Base-by-base conservation (phyloP, 768 basidiomycete genomes). In the Phylloporus scabripes region DNA sequence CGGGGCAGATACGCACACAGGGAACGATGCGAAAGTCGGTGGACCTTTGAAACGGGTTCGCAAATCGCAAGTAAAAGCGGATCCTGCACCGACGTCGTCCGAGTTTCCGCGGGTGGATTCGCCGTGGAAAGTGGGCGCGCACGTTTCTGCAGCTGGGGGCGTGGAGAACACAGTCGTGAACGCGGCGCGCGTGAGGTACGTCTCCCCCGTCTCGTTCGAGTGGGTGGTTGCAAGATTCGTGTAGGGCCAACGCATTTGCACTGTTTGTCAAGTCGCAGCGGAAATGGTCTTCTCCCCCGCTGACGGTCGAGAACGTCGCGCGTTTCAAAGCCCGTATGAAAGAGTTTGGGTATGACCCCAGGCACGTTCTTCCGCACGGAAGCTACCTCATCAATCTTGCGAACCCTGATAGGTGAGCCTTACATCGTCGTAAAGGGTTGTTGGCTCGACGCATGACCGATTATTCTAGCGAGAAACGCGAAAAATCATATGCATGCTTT, bases 301-400 rank as follows among this genome's bases (percentile, higher is more conserved):
- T 90, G 1, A 74, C 73, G 10, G 64, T 74, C 1, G 65, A 73
- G 11, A 81, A 76, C 0, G 73, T 90, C 8, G 48, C 66, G 2
- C 54, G 70, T 28, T 92, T 91, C 68, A 84, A 81, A 60, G 64
- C 68, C 29, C 73, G 81, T 21, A 74, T 90, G 78, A 58, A 69
- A 46, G 72, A 74, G 28, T 77, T 82, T 51, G 78, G 78, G 1
- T 92, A 92, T 61, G 68, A 76, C 0, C 67, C 76, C 3, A 67
- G 70, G n/a, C 68, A 85, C 51, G 73, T 92, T 1, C 68, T 94
- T 2, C 89, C 89, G 1, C 92, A 93, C 55, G 90, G 88, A 24
- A 90, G 81, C 55, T 93, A 92, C 62, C 76, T 93, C 24, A 77
- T 92, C 42, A 93, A 93, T 60, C 74, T 92, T 1, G 91, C 82